phyloP scores from a whole-genome alignment of 352 stramenopile species.

The Pythium coloratum region DNA sequence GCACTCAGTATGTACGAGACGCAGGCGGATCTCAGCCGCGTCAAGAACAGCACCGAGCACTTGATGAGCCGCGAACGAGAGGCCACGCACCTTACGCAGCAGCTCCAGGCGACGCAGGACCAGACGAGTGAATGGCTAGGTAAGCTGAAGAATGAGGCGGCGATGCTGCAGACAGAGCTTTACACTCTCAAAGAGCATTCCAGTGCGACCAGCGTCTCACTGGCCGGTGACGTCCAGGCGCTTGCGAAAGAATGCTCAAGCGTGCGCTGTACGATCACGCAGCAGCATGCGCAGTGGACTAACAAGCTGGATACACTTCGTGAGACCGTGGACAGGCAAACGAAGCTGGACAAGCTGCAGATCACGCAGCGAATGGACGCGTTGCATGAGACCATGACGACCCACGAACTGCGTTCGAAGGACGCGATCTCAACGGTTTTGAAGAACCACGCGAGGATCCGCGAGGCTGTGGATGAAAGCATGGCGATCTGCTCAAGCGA shows the following conservation, averaged over 20 bases:
- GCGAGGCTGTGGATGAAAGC: slow-evolving; percentile 50
- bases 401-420: slow-evolving; percentile 45
- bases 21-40: slow-evolving; percentile 39
- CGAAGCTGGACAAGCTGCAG: slow-evolving; percentile 50
- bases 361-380: slow-evolving; percentile 47
- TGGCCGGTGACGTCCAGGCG: slow-evolving; percentile 49
- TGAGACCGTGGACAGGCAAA: slow-evolving; percentile 47
- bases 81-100: slow-evolving; percentile 37
- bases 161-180: slow-evolving; percentile 42
- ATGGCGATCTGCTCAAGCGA: slow-evolving; percentile 61
- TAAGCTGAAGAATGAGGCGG: slow-evolving; percentile 40
- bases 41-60: slow-evolving; percentile 47
- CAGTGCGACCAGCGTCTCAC: slow-evolving; percentile 23
- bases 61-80: slow-evolving; percentile 51
- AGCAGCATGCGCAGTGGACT: slow-evolving; percentile 42
- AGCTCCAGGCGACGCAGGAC: slow-evolving; percentile 49
- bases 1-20: slow-evolving; percentile 47
- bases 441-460: slow-evolving; percentile 55
- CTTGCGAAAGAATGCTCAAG: slow-evolving; percentile 42
- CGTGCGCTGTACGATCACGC: slow-evolving; percentile 35
- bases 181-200: slow-evolving; percentile 40
- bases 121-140: slow-evolving; percentile 42
- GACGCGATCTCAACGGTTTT: slow-evolving; percentile 44
- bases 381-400: slow-evolving; percentile 35
- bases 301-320: slow-evolving; percentile 43